phyloP scores from a whole-genome alignment of 768 basidiomycete genomes.

The Paxillus rubicundulus region DNA sequence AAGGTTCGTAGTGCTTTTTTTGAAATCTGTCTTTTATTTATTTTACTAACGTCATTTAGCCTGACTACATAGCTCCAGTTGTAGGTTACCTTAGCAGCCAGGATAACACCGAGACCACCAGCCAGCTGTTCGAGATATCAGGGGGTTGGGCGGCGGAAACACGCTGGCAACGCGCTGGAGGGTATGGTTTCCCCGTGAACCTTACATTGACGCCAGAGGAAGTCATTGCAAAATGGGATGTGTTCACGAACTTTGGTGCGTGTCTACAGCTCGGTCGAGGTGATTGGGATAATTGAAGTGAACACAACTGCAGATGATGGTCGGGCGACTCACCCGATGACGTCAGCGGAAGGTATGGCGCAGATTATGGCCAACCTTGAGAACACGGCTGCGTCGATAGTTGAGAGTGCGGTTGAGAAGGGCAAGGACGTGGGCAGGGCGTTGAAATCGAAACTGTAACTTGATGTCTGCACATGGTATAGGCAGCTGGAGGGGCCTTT shows the following conservation, averaged over 20 bases:
- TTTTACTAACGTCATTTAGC: constrained; percentile 39
- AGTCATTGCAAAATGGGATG: constrained; percentile 73
- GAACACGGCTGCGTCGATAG: constrained; percentile 27
- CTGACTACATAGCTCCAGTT: constrained; percentile 89
- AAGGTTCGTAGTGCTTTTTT: constrained; percentile 47
- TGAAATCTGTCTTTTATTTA: not conserved
- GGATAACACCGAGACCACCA: constrained; percentile 72
- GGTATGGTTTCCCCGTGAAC: constrained; percentile 83
- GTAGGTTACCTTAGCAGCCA: constrained; percentile 88
- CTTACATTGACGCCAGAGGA: constrained; percentile 76
- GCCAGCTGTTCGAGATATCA: constrained; percentile 78
- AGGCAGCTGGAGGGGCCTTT: too few species aligned
- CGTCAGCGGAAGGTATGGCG: constrained; percentile 72
- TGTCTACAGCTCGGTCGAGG: not conserved
- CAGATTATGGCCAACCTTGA: constrained; percentile 68
- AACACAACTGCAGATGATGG: constrained; percentile 56
- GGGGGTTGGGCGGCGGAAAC: constrained; percentile 93
- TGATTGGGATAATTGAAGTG: not conserved
- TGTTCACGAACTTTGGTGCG: constrained; percentile 82
- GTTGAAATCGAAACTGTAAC: constrained; percentile 55
- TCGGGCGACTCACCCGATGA: constrained; percentile 76
- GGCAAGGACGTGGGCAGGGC: constrained; percentile 41
- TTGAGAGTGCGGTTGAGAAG: constrained; percentile 46
- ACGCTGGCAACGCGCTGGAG: constrained; percentile 89
- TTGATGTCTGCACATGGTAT: not conserved